Evolutionary conservation across 2,329 filamentous ascomycete genomes (phyloP).

Genomic region (Aureobasidium sp.): DNA sequence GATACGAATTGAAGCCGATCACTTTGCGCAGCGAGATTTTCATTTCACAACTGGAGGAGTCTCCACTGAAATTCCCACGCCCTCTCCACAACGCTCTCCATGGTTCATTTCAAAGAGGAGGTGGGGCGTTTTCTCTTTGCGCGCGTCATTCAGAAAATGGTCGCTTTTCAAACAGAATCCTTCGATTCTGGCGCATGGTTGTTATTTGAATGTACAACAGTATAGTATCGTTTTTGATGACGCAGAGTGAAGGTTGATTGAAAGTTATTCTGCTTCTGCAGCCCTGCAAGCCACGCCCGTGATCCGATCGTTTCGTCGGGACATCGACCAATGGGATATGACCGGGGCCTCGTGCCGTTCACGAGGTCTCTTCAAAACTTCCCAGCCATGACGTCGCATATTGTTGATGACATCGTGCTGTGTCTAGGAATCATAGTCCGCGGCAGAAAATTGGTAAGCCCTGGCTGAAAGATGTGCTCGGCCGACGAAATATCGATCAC

Average conservation of each 20-base stretch:
- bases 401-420: not conserved
- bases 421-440: not conserved
- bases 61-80: not conserved
- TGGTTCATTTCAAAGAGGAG: not conserved
- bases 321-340: not conserved
- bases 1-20: slow-evolving; percentile 4
- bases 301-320: slow-evolving; percentile 1
- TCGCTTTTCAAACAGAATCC: not conserved
- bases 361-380: not conserved
- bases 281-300: slow-evolving; percentile 13
- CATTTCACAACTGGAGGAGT: not conserved
- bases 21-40: not conserved
- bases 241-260: not conserved
- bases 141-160: not conserved
- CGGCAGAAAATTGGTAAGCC: not conserved
- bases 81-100: slow-evolving; percentile 2
- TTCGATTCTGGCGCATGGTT: not conserved
- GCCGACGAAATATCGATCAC: not conserved
- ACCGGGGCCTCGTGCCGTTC: not conserved
- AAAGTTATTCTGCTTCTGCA: not conserved
- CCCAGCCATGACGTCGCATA: not conserved
- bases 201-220: not conserved
- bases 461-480: not conserved
- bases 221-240: not conserved
- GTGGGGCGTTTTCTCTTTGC: not conserved